These are phyloP conservation scores for Physcomitrellopsis africana DNA, from an alignment of 225 moss, liverwort and hornwort genomes.

Conservation along the genomic window DNA sequence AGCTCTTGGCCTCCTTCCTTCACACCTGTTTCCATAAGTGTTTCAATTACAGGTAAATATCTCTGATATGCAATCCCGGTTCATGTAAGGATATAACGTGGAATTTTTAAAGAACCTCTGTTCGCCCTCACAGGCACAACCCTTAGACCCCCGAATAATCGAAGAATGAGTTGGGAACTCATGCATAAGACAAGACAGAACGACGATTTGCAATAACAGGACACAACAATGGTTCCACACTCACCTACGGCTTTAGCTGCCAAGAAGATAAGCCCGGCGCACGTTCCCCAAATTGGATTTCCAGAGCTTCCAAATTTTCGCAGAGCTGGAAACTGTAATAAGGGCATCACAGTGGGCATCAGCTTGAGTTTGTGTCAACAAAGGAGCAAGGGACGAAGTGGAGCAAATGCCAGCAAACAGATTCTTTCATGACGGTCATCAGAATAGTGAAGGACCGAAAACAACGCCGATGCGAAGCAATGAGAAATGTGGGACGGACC, in stretches of 20 bases:
- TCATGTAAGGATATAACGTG: background rate
- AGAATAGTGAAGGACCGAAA: background rate
- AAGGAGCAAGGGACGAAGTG: background rate
- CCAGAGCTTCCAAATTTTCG: slow-evolving; percentile 75
- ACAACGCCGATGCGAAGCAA: background rate
- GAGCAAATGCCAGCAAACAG: background rate
- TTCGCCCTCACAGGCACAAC: background rate
- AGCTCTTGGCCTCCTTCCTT: slow-evolving; percentile 92
- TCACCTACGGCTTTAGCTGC: slow-evolving; percentile 93
- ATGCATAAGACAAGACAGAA: background rate
- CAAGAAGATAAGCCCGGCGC: slow-evolving; percentile 93
- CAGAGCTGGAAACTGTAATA: slow-evolving; percentile 87
- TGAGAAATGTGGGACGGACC: slow-evolving; percentile 36
- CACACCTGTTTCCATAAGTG: slow-evolving; percentile 62
- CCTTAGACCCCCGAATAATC: slow-evolving; percentile 26
- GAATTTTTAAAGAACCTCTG: slow-evolving; percentile 5
- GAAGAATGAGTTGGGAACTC: background rate
- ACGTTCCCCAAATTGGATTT: slow-evolving; percentile 94
- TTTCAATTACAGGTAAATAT: background rate
- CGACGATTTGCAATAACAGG: background rate
- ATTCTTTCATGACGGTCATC: background rate
- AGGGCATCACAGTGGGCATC: background rate
- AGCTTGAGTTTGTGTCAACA: slow-evolving; percentile 10
- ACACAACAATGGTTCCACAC: slow-evolving; percentile 12
- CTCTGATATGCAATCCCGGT: slow-evolving; percentile 14